These are phyloP conservation scores for Panicum virgatum DNA, from an alignment of 202 grass and related monocot genomes.

Conservation along the genomic window DNA sequence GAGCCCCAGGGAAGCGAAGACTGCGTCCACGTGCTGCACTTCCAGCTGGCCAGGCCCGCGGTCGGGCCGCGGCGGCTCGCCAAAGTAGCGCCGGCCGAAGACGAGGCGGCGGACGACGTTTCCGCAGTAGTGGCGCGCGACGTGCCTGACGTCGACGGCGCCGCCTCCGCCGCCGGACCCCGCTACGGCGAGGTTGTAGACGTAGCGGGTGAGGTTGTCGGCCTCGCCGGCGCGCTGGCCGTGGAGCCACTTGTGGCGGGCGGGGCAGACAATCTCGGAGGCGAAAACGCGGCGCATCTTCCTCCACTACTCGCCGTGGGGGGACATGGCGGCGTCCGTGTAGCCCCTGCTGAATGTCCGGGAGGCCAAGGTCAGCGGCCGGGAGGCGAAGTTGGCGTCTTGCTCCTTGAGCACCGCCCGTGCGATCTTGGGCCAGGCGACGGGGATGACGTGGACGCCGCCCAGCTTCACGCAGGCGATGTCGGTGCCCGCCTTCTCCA, in stretches of 20 bases:
- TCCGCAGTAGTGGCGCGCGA: not conserved
- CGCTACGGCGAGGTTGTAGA: not conserved
- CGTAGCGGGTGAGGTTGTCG: conserved; percentile 37
- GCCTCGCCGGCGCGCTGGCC: conserved; percentile 30
- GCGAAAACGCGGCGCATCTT: conserved; percentile 43
- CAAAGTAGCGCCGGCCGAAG: conserved; percentile 5
- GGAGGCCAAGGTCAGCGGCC: conserved; percentile 49
- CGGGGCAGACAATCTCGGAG: conserved; percentile 26
- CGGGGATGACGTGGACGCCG: conserved; percentile 34
- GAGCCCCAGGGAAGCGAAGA: not conserved
- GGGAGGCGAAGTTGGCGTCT: conserved; percentile 45
- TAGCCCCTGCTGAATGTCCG: conserved; percentile 28
- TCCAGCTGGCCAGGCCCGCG: not conserved
- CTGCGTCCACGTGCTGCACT: conserved; percentile 1
- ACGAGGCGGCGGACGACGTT: conserved; percentile 10
- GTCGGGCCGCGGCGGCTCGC: conserved; percentile 1
- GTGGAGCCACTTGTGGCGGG: conserved; percentile 19
- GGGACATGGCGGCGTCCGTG: not conserved
- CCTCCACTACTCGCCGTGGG: conserved; percentile 33
- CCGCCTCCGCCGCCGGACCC: not conserved
- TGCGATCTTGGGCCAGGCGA: conserved; percentile 41
- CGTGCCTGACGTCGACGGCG: not conserved
- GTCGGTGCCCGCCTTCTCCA: conserved; percentile 35
- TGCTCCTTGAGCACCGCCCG: conserved; percentile 46
- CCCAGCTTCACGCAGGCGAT: conserved; percentile 48